Percentiles rank a stretch among this genome's conserved stretches.
Conservation (phyloP, 106 monocot species). For the Allium sativum region DNA sequence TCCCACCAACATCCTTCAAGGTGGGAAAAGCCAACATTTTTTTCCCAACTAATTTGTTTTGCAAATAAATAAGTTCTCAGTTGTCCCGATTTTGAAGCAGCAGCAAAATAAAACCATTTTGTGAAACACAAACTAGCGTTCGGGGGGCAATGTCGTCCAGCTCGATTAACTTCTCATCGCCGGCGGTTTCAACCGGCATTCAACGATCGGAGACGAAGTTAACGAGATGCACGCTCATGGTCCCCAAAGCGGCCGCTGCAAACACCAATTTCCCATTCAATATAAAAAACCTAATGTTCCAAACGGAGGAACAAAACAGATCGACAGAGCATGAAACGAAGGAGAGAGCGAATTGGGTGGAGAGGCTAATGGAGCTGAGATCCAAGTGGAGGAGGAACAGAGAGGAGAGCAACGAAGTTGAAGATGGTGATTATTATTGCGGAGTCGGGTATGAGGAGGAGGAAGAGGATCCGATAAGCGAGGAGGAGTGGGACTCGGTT, state of each 20-base stretch:
- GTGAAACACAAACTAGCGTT: no score
- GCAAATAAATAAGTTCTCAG: no score
- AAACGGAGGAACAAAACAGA: not conserved
- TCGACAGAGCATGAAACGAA: not conserved
- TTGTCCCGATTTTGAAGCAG: no score
- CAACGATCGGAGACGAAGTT: conserved; percentile 42
- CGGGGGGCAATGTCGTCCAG: not conserved
- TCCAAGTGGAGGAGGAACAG: conserved; percentile 35
- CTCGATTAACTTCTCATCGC: not conserved
- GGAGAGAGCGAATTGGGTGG: conserved; percentile 45
- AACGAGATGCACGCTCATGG: conserved; percentile 29
- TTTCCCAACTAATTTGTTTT: no score
- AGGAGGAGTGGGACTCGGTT: conserved; percentile 34
- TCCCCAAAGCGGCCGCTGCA: conserved; percentile 13
- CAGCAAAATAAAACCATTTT: no score
- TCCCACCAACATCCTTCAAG: no score
- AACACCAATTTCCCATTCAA: conserved; percentile 20
- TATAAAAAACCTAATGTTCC: conserved; percentile 9
- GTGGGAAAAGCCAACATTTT: no score
- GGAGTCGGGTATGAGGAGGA: conserved; percentile 40
- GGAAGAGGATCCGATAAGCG: conserved; percentile 23
- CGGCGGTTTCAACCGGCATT: conserved; percentile 22
- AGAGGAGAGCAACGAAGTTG: conserved; percentile 11
- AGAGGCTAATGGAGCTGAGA: conserved; percentile 50
- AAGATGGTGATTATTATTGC: conserved; percentile 11